Conservation (phyloP, 495 filamentous ascomycete species). For the Hypoxylon perforatum region DNA sequence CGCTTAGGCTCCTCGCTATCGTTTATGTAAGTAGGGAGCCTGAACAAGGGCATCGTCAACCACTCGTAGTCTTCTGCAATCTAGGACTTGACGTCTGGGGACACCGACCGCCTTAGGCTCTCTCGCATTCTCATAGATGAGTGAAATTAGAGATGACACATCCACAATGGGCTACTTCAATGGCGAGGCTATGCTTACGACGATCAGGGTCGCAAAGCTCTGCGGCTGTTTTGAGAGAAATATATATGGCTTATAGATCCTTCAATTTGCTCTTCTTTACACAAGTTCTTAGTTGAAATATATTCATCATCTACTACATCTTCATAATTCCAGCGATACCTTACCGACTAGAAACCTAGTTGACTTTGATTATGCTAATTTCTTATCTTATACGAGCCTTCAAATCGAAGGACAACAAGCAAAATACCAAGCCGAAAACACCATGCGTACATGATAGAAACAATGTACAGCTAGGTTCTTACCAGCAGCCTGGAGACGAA, state of each 20-base stretch:
- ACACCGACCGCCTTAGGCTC: neutral
- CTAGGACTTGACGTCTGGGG: neutral
- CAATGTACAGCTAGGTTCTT: slow-evolving; percentile 5
- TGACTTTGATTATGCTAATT: slow-evolving; percentile 11
- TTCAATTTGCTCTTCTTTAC: slow-evolving; percentile 2
- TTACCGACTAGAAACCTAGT: too few species aligned
- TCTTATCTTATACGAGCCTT: slow-evolving; percentile 8
- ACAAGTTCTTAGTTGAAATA: too few species aligned
- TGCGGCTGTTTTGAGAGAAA: slow-evolving; percentile 1
- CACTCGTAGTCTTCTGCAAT: neutral
- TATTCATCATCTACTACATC: neutral
- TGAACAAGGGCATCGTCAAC: neutral
- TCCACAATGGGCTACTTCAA: neutral
- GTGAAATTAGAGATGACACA: neutral
- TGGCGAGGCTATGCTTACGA: neutral
- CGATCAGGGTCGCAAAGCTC: neutral
- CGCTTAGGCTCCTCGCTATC: neutral
- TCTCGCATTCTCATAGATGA: neutral
- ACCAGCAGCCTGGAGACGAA: neutral
- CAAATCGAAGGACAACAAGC: slow-evolving; percentile 7
- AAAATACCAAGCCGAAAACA: slow-evolving; percentile 2
- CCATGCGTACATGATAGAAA: slow-evolving; percentile 31
- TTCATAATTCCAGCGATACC: neutral
- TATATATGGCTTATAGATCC: slow-evolving; percentile 22
- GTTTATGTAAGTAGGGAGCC: neutral